phyloP scores from a whole-genome alignment of 2,329 filamentous ascomycete species.

The Elsinoe necatrix region DNA sequence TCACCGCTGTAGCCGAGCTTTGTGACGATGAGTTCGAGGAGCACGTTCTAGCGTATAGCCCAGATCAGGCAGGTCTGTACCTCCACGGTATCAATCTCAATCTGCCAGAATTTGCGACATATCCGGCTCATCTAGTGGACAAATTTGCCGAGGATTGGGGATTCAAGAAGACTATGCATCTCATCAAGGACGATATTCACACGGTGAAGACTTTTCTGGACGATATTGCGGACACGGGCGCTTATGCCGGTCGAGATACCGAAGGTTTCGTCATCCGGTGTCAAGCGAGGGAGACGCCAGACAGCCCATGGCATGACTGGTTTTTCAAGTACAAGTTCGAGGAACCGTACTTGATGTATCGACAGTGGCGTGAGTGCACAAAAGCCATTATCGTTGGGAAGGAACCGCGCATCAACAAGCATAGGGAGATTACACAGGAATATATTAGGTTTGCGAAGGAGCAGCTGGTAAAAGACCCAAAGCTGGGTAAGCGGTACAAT shows the following conservation, averaged over 20 bases:
- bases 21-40: constrained; percentile 96
- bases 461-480: constrained; percentile 59
- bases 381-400: constrained; percentile 75
- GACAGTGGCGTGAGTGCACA: constrained; percentile 96
- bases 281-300: constrained; percentile 50
- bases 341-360: constrained; percentile 96
- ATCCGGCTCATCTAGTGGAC: constrained; percentile 74
- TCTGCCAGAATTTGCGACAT: constrained; percentile 81
- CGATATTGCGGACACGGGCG: constrained; percentile 74
- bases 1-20: constrained; percentile 90
- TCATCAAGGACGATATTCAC: constrained; percentile 65
- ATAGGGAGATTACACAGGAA: constrained; percentile 79
- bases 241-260: constrained; percentile 83
- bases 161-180: constrained; percentile 78
- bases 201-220: constrained; percentile 76
- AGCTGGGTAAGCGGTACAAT: constrained; percentile 63
- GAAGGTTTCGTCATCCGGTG: constrained; percentile 96
- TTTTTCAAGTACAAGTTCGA: constrained; percentile 99
- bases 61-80: constrained; percentile 79
- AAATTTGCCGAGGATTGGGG: constrained; percentile 83
- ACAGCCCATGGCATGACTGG: constrained; percentile 70
- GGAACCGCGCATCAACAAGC: constrained; percentile 72
- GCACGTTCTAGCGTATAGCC: constrained; percentile 83
- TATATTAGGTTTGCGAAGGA: constrained; percentile 76
- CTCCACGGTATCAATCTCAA: constrained; percentile 96